Evolutionary conservation across 2,329 filamentous ascomycete genomes (phyloP), one percentile per base, ranked within the genome.

Genomic region (Penicillium sp.): DNA sequence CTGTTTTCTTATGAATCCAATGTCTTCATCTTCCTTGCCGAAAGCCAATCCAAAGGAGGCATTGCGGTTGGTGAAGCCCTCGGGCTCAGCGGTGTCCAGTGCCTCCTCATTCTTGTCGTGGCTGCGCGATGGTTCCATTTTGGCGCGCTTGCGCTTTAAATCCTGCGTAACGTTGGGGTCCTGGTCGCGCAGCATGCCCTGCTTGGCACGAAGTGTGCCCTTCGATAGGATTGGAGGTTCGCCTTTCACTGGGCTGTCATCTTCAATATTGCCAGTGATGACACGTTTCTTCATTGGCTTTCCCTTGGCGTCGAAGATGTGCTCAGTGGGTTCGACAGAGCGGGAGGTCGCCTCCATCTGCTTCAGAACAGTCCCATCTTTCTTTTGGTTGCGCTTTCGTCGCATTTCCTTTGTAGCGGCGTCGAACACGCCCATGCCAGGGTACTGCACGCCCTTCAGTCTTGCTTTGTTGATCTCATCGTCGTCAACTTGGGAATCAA

Each of bases 341-440:
- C 71, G 68, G 2, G 81, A 82, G 5, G 77, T 77, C 54, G 67
- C 73, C 62, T 82, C 75, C 79, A 83, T 81, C 62, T 72, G 74
- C 63, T 73, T 79, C 49, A 83, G 55, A 25, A 79, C 73, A 35
- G 72, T 77, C 12, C 72, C 73, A 48, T 82, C 79, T 62, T 83
- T 83, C 65, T 81, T 82, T 66, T 83, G 81, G 58, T 83, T 83
- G 42, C 81, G 78, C 60, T 76, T 80, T 45, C 77, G 76, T 62
- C 76, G 78, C 77, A 81, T 81, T 54, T 80, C 75, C 57, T 76
- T 71, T 0, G 80, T 81, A 14, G 81, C 81, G 34, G 81, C 80
- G 67, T 83, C 81, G 63, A 83, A 83, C 34, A 83, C 71, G 61
- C 79, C 78, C 81, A 83, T 83, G 20, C 81, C 81, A 28, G 81